Evolutionary conservation across 1,139 yeast genomes (phyloP).

Genomic region (Diutina rugosa): DNA sequence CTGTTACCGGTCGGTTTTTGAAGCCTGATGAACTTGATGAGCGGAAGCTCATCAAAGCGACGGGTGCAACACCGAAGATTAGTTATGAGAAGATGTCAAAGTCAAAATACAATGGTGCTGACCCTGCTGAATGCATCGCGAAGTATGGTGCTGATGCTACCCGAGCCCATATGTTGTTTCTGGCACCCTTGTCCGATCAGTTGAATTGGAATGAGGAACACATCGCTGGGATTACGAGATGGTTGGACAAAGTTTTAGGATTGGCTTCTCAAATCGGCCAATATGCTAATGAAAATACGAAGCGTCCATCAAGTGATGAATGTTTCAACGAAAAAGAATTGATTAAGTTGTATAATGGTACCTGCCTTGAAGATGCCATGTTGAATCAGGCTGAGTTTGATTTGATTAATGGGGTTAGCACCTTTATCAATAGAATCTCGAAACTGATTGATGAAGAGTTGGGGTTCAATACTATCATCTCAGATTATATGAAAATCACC

Average conservation of each 20-base stretch:
- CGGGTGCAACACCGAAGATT: conserved; percentile 40
- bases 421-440: conserved; percentile 36
- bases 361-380: background rate
- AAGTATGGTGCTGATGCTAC: conserved; percentile 90
- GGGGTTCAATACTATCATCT: conserved; percentile 71
- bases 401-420: conserved; percentile 46
- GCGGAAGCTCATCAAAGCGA: conserved; percentile 31
- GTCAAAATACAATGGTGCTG: conserved; percentile 89
- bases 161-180: conserved; percentile 87
- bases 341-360: background rate
- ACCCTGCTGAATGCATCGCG: conserved; percentile 67
- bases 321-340: background rate
- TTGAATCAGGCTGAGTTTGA: conserved; percentile 16
- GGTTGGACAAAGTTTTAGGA: conserved; percentile 57
- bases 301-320: background rate
- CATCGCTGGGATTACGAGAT: conserved; percentile 76
- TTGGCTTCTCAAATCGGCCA: conserved; percentile 10
- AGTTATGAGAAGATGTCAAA: conserved; percentile 91
- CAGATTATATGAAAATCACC: conserved; percentile 83
- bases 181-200: conserved; percentile 76
- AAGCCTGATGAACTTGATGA: conserved; percentile 62
- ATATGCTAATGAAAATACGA: background rate
- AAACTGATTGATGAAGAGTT: conserved; percentile 45
- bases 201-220: conserved; percentile 85
- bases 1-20: conserved; percentile 58